Percentiles rank a stretch among this genome's conserved stretches.
phyloP scores from a whole-genome alignment of 495 filamentous ascomycete species.

The Aspergillus nidulans region DNA sequence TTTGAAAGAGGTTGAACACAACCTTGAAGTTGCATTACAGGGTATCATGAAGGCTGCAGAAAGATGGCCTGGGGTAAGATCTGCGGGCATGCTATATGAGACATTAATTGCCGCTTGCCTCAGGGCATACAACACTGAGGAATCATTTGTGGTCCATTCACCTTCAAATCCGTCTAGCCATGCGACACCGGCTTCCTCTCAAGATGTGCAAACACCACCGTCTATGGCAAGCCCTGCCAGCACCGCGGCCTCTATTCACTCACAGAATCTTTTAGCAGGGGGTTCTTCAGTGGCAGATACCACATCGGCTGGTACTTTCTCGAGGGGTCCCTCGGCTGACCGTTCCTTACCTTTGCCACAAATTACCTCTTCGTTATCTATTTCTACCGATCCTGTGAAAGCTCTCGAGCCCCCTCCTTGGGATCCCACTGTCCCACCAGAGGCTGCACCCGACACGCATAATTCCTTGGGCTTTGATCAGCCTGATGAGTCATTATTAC shows the following conservation, averaged over 20 bases:
- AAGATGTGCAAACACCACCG: conserved; percentile 45
- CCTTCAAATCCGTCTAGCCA: conserved; percentile 53
- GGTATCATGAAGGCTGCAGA: conserved; percentile 69
- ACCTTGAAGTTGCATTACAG: conserved; percentile 67
- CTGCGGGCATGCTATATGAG: conserved; percentile 74
- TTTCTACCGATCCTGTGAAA: conserved; percentile 20
- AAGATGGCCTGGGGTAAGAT: conserved; percentile 83
- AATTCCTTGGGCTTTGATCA: conserved; percentile 22
- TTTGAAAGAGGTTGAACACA: conserved; percentile 64
- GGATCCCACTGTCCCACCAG: conserved; percentile 19
- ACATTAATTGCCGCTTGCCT: conserved; percentile 78
- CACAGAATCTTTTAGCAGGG: conserved; percentile 27
- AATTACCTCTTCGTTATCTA: conserved; percentile 21
- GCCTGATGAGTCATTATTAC: conserved; percentile 17
- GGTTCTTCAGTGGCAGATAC: conserved; percentile 31
- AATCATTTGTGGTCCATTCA: conserved; percentile 62
- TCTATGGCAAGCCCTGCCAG: conserved; percentile 48
- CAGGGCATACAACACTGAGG: conserved; percentile 71
- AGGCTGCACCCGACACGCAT: conserved; percentile 12
- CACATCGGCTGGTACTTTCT: conserved; percentile 30
- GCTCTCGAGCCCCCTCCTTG: conserved; percentile 15
- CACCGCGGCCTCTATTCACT: conserved; percentile 35
- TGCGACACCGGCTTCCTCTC: conserved; percentile 42
- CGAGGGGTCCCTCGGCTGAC: conserved; percentile 38
- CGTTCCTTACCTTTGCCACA: conserved; percentile 25